A percentile compares a stretch with the other conserved stretches of the same genome.
phyloP scores from a whole-genome alignment of 73 alveolate genomes.

The Paramecium caudatum region DNA sequence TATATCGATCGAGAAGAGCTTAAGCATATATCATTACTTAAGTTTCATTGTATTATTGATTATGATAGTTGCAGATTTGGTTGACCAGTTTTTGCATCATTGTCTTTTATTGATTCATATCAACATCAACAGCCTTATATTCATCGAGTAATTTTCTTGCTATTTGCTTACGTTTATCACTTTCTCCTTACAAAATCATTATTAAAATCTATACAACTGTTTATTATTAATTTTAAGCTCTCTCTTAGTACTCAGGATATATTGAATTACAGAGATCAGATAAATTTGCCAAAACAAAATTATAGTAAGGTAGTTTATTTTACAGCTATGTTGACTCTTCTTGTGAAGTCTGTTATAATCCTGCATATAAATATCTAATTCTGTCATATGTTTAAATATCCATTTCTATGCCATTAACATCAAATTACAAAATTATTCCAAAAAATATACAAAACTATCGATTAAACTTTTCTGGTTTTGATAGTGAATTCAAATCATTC shows the following conservation, averaged over 20 bases:
- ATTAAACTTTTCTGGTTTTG: neutral
- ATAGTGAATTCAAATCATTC: conserved; percentile 12
- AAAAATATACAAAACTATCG: conserved; percentile 17
- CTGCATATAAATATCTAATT: conserved; percentile 20
- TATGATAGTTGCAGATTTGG: neutral
- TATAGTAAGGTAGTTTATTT: neutral
- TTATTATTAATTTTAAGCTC: neutral
- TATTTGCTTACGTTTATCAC: conserved; percentile 20
- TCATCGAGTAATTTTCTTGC: neutral
- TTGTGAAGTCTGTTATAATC: neutral
- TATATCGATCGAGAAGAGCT: conserved; percentile 24
- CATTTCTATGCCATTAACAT: neutral
- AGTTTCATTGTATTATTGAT: neutral
- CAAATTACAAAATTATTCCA: conserved; percentile 1
- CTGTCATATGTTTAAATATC: neutral
- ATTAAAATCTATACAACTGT: conserved; percentile 10
- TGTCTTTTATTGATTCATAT: neutral
- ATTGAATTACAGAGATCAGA: neutral
- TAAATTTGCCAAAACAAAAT: neutral
- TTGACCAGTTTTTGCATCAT: neutral
- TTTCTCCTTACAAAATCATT: neutral
- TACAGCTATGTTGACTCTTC: neutral
- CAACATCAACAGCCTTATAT: neutral
- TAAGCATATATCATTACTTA: conserved; percentile 2
- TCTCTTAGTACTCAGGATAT: neutral